Evolutionary conservation across 148 eudicot species (phyloP), one percentile per base, ranked within the genome.

Genomic region (Chenopodium berlandieri): DNA sequence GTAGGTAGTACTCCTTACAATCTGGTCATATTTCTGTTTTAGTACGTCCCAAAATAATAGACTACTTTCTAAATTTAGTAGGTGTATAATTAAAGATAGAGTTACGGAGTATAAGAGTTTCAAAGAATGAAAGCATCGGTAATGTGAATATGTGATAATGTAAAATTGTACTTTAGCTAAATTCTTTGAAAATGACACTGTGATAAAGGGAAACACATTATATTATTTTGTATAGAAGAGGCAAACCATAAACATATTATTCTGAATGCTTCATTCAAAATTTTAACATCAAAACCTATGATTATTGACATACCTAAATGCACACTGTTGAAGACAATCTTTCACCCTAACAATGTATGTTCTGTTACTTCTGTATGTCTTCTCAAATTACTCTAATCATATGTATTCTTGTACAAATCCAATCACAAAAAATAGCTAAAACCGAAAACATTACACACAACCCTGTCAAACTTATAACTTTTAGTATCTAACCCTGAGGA

Each of bases 321-420:
- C 71, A 67, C 54, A 75, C 37, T 37, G 8, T 75, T 63, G 73
- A 48, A 48, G 69, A 4, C 31, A 37, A 7, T 17, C 4, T 9
- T 27, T 17, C 27, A 64, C 37, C 7, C 63, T 52, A 60, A 10
- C 50, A 25, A 32, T 78, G 46, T 44, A 34, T 52, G 27, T 78
- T 73, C 73, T 34, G 40, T 34, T 34, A 34, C 40, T 34, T 34
- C 40, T 80, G 73, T 68, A 69, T 79, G 64, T 73, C 65, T 83
- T 54, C 71, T 75, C 46, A 20, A 11, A 56, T 14, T 12, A 62
- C 66, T 22, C 37, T 46, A 11, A 48, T 58, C 40, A 46, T 79
- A 76, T 76, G 71, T 52, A 37, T 25, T 67, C 75, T 81, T 25
- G 22, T 71, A 81, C 84, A 85, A 77, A 79, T 73, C 11, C 80